phyloP scores from a whole-genome alignment of 2,329 filamentous ascomycete species.

The Ceratocystiopsis sp. region DNA sequence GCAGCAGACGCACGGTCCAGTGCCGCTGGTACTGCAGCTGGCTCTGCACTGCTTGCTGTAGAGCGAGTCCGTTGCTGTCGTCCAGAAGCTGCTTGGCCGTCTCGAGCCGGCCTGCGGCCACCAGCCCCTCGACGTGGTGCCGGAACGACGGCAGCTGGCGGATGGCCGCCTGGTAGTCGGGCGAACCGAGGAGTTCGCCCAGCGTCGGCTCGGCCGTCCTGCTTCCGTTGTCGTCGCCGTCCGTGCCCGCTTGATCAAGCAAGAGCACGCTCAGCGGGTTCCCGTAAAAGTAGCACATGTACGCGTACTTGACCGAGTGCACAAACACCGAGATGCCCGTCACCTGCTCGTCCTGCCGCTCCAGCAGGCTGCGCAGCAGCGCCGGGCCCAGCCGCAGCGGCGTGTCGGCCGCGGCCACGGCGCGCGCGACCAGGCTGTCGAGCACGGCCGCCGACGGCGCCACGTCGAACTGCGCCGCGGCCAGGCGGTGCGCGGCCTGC shows the following conservation, averaged over 20 bases:
- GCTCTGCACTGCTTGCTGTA: slow-evolving; percentile 21
- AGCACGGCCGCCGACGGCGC: slow-evolving; percentile 55
- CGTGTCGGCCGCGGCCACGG: slow-evolving; percentile 39
- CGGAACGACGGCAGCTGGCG: slow-evolving; percentile 55
- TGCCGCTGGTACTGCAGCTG: slow-evolving; percentile 16
- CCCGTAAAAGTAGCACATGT: slow-evolving; percentile 75
- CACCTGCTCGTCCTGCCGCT: slow-evolving; percentile 60
- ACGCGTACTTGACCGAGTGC: slow-evolving; percentile 59
- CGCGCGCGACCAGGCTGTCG: slow-evolving; percentile 52
- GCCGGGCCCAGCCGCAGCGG: slow-evolving; percentile 45
- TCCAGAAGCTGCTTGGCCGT: slow-evolving; percentile 34
- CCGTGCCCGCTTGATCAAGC: slow-evolving; percentile 11
- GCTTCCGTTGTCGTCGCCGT: slow-evolving; percentile 13
- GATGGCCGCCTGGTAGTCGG: slow-evolving; percentile 48
- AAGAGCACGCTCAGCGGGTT: slow-evolving; percentile 55
- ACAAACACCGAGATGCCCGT: slow-evolving; percentile 59
- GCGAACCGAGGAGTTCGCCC: slow-evolving; percentile 16
- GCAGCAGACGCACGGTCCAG: slow-evolving; percentile 26
- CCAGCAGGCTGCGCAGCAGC: slow-evolving; percentile 45
- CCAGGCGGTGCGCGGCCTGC: slow-evolving; percentile 46
- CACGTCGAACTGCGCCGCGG: slow-evolving; percentile 61
- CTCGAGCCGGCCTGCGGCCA: slow-evolving; percentile 23
- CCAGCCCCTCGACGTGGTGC: slow-evolving; percentile 28
- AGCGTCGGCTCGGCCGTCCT: too few species aligned
- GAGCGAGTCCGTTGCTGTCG: slow-evolving; percentile 15